Conservation (phyloP, 257 asterid species). For the Solanum appendiculatum region DNA sequence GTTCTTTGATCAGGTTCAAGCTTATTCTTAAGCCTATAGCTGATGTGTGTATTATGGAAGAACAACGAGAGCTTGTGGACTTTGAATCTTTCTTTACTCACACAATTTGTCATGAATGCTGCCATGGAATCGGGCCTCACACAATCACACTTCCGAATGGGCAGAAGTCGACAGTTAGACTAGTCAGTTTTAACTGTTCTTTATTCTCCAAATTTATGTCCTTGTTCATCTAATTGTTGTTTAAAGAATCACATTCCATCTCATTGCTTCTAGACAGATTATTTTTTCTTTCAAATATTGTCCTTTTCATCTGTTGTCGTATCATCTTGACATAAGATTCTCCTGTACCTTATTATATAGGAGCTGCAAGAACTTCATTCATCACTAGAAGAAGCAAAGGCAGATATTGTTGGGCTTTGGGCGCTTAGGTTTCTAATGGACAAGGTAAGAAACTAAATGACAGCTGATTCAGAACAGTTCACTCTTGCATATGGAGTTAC, state of each 20-base stretch:
- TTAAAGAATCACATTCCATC: not conserved
- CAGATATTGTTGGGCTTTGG: slow-evolving; percentile 99
- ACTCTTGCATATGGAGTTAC: not conserved
- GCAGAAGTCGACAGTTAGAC: slow-evolving; percentile 73
- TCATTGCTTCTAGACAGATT: not conserved
- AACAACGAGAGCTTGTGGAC: slow-evolving; percentile 61
- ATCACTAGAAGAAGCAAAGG: slow-evolving; percentile 94
- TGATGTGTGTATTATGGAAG: slow-evolving; percentile 55
- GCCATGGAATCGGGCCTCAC: slow-evolving; percentile 99
- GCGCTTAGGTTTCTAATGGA: slow-evolving; percentile 73
- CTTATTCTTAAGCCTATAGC: slow-evolving; percentile 93
- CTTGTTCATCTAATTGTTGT: not conserved
- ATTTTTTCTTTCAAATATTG: not conserved
- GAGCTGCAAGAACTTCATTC: slow-evolving; percentile 97
- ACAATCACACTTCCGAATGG: slow-evolving; percentile 79
- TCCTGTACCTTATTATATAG: slow-evolving; percentile 29
- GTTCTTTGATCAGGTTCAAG: slow-evolving; percentile 50
- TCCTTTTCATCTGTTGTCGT: not conserved
- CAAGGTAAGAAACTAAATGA: slow-evolving; percentile 30
- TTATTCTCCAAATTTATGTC: not conserved
- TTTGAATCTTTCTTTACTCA: slow-evolving; percentile 91
- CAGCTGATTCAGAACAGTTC: not conserved
- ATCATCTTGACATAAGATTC: not conserved
- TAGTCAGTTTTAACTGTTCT: slow-evolving; percentile 35
- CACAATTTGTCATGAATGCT: slow-evolving; percentile 92